Conservation (phyloP, 495 filamentous ascomycete species). For the Annulohypoxylon moriforme region DNA sequence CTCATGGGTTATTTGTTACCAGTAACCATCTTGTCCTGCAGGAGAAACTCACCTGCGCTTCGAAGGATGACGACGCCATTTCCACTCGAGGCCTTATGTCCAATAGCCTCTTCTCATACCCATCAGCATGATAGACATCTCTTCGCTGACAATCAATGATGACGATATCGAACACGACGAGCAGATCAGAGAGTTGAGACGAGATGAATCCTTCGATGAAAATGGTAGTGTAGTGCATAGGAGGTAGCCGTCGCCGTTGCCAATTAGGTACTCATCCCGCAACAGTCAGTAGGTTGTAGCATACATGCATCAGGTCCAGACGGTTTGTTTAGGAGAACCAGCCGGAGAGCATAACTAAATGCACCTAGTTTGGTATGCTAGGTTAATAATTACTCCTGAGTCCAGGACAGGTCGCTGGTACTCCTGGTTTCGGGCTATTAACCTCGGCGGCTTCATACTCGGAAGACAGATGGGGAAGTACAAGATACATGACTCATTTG, state of each 20-base stretch:
- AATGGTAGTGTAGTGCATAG: constrained; percentile 3
- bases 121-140: constrained; percentile 9
- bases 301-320: constrained; percentile 28
- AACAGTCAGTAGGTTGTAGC: constrained; percentile 14
- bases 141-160: constrained; percentile 36
- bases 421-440: not conserved
- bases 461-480: constrained; percentile 30
- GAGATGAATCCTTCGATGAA: constrained; percentile 22
- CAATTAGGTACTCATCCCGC: constrained; percentile 11
- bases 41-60: constrained; percentile 18
- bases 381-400: not conserved
- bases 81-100: constrained; percentile 27
- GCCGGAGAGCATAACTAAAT: not conserved
- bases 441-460: not conserved
- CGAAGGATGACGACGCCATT: constrained; percentile 40
- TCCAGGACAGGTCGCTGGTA: constrained; percentile 13
- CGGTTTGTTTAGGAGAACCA: constrained; percentile 22
- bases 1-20: constrained; percentile 1
- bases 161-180: constrained; percentile 42
- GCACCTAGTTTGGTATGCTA: not conserved
- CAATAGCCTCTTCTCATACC: constrained; percentile 27
- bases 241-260: not conserved
- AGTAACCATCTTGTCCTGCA: constrained; percentile 16
- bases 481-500: constrained; percentile 11
- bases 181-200: constrained; percentile 16